phyloP scores from a whole-genome alignment of 306 rosid species.

The Medicago arabica region DNA sequence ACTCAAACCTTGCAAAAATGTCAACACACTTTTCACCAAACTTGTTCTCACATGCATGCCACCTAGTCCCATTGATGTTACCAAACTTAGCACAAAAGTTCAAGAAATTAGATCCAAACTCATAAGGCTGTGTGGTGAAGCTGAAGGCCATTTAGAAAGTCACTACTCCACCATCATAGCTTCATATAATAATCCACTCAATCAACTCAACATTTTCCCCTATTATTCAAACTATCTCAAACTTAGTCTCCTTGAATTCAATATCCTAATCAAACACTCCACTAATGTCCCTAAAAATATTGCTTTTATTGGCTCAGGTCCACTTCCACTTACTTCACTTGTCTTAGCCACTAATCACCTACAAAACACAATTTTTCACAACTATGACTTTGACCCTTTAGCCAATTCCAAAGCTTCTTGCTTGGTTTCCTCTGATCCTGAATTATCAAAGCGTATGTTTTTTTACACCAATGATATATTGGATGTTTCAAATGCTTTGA shows the following conservation, averaged over 20 bases:
- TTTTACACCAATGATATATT: constrained; percentile 7
- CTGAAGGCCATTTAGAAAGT: constrained; percentile 26
- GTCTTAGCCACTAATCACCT: constrained; percentile 10
- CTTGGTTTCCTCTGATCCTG: constrained; percentile 8
- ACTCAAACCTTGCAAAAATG: constrained; percentile 25
- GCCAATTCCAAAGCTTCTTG: constrained; percentile 17
- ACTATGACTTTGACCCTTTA: constrained; percentile 25
- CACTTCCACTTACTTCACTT: constrained; percentile 20
- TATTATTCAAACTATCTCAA: constrained; percentile 26
- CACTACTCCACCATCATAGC: constrained; percentile 30
- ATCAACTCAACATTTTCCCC: not conserved
- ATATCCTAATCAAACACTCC: constrained; percentile 3
- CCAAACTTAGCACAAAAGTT: constrained; percentile 5
- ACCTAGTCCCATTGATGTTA: constrained; percentile 1
- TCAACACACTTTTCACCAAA: constrained; percentile 18
- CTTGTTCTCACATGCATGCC: constrained; percentile 29
- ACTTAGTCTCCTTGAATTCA: constrained; percentile 23
- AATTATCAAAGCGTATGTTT: constrained; percentile 11
- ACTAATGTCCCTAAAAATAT: not conserved
- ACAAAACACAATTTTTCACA: constrained; percentile 1
- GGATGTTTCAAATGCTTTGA: constrained; percentile 20
- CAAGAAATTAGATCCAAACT: constrained; percentile 23
- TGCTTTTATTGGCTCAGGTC: constrained; percentile 25
- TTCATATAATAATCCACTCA: constrained; percentile 1
- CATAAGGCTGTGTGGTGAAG: constrained; percentile 20